Evolutionary conservation across 108 stramenopile genomes (phyloP), one percentile per base, ranked within the genome.

Genomic region (Phaeodactylum tricornutum): DNA sequence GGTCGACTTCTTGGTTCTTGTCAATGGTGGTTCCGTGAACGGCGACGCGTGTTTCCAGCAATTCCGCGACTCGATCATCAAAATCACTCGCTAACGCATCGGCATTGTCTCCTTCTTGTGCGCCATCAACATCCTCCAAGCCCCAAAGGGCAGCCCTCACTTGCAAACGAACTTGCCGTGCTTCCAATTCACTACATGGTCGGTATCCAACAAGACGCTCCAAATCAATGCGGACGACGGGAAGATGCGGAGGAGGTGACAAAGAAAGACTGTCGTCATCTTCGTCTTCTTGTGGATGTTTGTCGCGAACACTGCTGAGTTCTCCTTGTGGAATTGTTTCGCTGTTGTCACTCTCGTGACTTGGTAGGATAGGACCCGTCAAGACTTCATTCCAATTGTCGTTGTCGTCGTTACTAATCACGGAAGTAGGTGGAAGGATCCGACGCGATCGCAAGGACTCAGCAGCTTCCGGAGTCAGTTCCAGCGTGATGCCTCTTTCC

Each of bases 101-200:
- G 20, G 38, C 32, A 1, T 55, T 55, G 42, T 55, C 32, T 30
- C 44, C 17, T 16, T 43, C 19, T 22, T 4, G 27, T 16, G 17
- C 16, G 9, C 42, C 17, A 1, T 27, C 25, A 4, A 16, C 12
- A 3, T 28, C 44, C 15, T 55, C 19, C 47, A 47, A 21, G 33
- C 45, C 26, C 67, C 67, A 69, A 50, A 69, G 57, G 34, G 67
- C 67, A 25, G 33, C 24, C 26, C 48, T 9, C 21, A 70, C 34
- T 27, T 58, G 57, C 1, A 17, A 28, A 28, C 44, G 22, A 14
- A 68, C 52, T 1, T 20, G 17, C 5, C 51, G 21, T 30, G 48
- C 55, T 5, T 53, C 24, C 33, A 58, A 61, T 6, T 58, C 50
- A 0, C 29, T 11, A 1, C 50, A 33, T n/a, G 69, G 69, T 19